phyloP scores from a whole-genome alignment of 2,329 filamentous ascomycete species.

The Colletotrichum horii region DNA sequence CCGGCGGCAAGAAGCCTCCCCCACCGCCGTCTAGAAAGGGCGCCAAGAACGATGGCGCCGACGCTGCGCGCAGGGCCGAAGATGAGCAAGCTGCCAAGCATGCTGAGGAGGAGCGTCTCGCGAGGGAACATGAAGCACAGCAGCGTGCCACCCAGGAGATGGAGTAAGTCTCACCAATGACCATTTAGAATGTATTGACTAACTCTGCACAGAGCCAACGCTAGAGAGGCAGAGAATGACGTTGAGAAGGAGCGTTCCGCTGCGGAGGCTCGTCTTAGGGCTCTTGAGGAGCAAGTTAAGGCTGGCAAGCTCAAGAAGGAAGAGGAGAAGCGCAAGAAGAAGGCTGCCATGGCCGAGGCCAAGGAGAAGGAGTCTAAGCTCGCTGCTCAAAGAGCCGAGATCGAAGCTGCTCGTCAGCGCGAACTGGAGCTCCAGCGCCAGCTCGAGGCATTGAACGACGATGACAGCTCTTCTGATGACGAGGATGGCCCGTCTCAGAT shows the following conservation, averaged over 20 bases:
- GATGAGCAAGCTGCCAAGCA: slow-evolving; percentile 60
- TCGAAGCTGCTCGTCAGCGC: slow-evolving; percentile 88
- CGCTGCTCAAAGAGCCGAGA: slow-evolving; percentile 85
- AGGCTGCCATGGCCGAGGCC: slow-evolving; percentile 83
- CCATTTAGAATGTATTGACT: slow-evolving; percentile 27
- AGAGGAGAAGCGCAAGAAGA: slow-evolving; percentile 92
- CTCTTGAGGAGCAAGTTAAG: slow-evolving; percentile 90
- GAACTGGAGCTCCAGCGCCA: slow-evolving; percentile 90
- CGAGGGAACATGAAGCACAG: slow-evolving; percentile 77
- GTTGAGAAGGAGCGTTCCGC: slow-evolving; percentile 81
- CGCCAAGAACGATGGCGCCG: slow-evolving; percentile 62
- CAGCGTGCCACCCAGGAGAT: slow-evolving; percentile 75
- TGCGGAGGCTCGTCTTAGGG: slow-evolving; percentile 81
- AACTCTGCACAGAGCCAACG: slow-evolving; percentile 66
- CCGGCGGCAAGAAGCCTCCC: slow-evolving; percentile 67
- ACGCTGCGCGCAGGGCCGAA: slow-evolving; percentile 62
- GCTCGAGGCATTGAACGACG: slow-evolving; percentile 76
- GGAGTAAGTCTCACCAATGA: slow-evolving; percentile 70
- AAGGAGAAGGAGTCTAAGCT: slow-evolving; percentile 88
- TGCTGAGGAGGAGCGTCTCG: slow-evolving; percentile 69
- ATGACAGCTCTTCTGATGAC: slow-evolving; percentile 77
- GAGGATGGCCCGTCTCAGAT: slow-evolving; percentile 80
- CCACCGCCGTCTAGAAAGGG: slow-evolving; percentile 83
- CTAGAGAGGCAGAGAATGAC: slow-evolving; percentile 78
- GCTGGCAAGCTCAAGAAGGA: slow-evolving; percentile 95